These are phyloP conservation scores for Crithidia brevicula DNA, from an alignment of 208 protist genomes.

Conservation along the genomic window DNA sequence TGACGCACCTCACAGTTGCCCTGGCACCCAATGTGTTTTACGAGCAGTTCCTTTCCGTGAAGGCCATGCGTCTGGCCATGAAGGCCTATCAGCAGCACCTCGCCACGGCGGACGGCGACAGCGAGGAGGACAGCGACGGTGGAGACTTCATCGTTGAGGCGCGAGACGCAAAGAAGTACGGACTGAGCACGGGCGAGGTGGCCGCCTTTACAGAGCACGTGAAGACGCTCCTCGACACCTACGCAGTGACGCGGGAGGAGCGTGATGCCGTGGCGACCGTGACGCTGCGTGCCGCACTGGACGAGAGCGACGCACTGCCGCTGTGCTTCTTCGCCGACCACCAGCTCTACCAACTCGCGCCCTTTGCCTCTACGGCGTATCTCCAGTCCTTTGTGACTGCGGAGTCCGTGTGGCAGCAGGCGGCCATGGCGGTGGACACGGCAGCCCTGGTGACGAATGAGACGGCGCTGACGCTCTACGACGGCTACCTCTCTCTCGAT, in stretches of 20 bases:
- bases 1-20: constrained; percentile 55
- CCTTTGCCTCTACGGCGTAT: constrained; percentile 57
- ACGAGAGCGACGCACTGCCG: constrained; percentile 21
- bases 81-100: constrained; percentile 6
- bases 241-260: constrained; percentile 41
- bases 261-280: constrained; percentile 45
- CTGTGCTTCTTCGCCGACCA: constrained; percentile 49
- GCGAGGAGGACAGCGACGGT: constrained; percentile 6
- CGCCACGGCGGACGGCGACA: background rate
- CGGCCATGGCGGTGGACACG: constrained; percentile 29
- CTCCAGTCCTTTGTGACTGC: constrained; percentile 49
- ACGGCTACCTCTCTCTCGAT: constrained; percentile 62
- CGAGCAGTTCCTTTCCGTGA: constrained; percentile 81
- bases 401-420: constrained; percentile 46
- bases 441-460: constrained; percentile 16
- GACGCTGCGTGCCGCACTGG: constrained; percentile 40
- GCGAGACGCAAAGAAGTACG: constrained; percentile 61
- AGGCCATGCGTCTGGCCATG: constrained; percentile 69
- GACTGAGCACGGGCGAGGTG: constrained; percentile 46
- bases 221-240: constrained; percentile 42
- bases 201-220: constrained; percentile 42
- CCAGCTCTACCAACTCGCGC: constrained; percentile 64
- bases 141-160: constrained; percentile 45
- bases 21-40: constrained; percentile 65
- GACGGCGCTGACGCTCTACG: constrained; percentile 41